phyloP scores from a whole-genome alignment of 148 eudicot species.

The Persicaria maculosa region DNA sequence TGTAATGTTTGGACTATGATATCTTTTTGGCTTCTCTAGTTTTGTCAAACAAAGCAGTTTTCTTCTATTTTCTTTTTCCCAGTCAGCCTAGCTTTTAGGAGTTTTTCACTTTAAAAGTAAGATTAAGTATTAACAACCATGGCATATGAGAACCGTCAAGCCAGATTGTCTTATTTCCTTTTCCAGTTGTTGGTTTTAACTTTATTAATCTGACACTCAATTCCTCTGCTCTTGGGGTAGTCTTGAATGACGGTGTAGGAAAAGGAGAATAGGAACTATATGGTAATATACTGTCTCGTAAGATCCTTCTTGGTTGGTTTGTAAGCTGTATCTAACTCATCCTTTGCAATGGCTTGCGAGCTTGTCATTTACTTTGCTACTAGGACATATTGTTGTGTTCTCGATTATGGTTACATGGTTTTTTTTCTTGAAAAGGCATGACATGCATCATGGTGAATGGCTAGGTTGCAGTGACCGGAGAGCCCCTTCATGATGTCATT shows the following conservation, averaged over 20 bases:
- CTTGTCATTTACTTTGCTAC: not conserved
- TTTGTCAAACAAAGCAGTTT: not conserved
- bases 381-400: not conserved
- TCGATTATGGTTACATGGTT: not conserved
- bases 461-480: conserved; percentile 52
- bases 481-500: conserved; percentile 53
- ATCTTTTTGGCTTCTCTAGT: not conserved
- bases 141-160: not conserved
- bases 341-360: not conserved
- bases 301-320: not conserved
- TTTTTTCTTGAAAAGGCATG: not conserved
- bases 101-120: not conserved
- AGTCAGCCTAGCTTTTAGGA: not conserved
- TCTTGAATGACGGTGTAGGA: not conserved
- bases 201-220: not conserved
- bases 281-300: not conserved
- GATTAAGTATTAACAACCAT: not conserved
- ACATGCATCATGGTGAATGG: conserved; percentile 6
- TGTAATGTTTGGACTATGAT: not conserved
- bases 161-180: not conserved
- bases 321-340: not conserved
- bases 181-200: not conserved
- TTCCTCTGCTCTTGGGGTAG: not conserved
- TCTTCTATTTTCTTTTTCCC: not conserved
- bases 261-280: not conserved